Evolutionary conservation across 495 filamentous ascomycete species (phyloP).

Genomic region (Daldinia childiae): DNA sequence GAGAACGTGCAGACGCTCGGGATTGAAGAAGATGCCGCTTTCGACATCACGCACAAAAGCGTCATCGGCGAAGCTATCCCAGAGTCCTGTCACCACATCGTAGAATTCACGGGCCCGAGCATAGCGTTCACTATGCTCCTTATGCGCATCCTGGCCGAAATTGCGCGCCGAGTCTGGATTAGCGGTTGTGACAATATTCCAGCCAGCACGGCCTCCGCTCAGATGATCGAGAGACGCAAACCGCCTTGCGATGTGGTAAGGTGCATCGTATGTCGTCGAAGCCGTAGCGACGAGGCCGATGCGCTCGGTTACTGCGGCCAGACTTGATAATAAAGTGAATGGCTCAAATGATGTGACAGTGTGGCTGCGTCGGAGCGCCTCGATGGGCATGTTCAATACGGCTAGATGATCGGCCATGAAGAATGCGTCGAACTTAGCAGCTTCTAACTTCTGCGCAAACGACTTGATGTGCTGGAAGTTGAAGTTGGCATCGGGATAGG

Average conservation of each 20-base stretch:
- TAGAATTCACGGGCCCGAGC: constrained; percentile 68
- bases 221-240: constrained; percentile 70
- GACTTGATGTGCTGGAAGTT: constrained; percentile 63
- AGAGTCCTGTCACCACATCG: constrained; percentile 63
- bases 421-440: constrained; percentile 69
- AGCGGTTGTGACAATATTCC: constrained; percentile 72
- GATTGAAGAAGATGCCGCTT: constrained; percentile 59
- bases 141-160: constrained; percentile 62
- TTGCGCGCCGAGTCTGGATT: constrained; percentile 65
- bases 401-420: constrained; percentile 71
- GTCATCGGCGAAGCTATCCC: constrained; percentile 66
- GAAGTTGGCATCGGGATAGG: constrained; percentile 68
- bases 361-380: constrained; percentile 66
- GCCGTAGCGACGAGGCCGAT: constrained; percentile 63
- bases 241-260: constrained; percentile 65
- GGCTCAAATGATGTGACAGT: constrained; percentile 65
- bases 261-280: constrained; percentile 64
- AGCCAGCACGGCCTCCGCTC: constrained; percentile 65
- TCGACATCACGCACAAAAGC: constrained; percentile 61
- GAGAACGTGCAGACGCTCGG: constrained; percentile 59
- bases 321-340: constrained; percentile 58
- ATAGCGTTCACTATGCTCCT: constrained; percentile 69
- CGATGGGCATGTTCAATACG: constrained; percentile 66
- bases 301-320: constrained; percentile 61
- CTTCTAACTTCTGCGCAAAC: constrained; percentile 66